Evolutionary conservation across 2,329 filamentous ascomycete species (phyloP).

Genomic region (Colletotrichum noveboracense): DNA sequence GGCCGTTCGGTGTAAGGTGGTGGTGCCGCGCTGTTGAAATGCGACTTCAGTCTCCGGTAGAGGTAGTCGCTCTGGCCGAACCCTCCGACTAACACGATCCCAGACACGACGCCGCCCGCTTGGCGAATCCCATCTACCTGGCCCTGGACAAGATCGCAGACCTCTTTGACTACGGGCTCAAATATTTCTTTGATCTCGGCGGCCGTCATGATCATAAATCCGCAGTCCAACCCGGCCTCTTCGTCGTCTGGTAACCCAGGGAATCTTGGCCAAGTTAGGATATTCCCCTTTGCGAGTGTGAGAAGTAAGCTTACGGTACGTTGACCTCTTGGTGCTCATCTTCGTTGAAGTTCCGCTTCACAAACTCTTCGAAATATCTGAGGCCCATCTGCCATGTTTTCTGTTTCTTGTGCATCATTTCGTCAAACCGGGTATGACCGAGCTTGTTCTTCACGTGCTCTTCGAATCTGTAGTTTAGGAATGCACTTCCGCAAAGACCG

Average conservation of each 20-base stretch:
- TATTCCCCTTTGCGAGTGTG: not conserved
- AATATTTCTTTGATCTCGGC: constrained; percentile 76
- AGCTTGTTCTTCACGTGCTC: constrained; percentile 75
- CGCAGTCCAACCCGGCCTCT: constrained; percentile 75
- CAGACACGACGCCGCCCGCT: constrained; percentile 68
- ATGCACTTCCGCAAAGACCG: constrained; percentile 78
- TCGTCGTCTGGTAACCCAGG: constrained; percentile 79
- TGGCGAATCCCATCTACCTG: constrained; percentile 68
- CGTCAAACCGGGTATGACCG: constrained; percentile 69
- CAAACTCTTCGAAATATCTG: constrained; percentile 83
- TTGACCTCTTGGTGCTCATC: constrained; percentile 80
- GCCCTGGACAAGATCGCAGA: constrained; percentile 71
- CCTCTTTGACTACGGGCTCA: constrained; percentile 75
- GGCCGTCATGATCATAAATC: constrained; percentile 75
- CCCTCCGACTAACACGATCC: constrained; percentile 82
- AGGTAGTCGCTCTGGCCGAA: constrained; percentile 83
- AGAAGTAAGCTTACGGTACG: constrained; percentile 60
- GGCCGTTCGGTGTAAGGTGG: constrained; percentile 73
- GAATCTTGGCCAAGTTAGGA: constrained; percentile 49
- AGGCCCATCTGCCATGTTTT: constrained; percentile 84
- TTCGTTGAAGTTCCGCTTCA: constrained; percentile 83
- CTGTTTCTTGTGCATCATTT: constrained; percentile 78
- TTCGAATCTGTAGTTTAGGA: constrained; percentile 82
- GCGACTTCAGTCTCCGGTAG: constrained; percentile 71
- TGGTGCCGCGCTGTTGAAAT: constrained; percentile 66